These are phyloP conservation scores for Blastobotrys terrestris DNA, from an alignment of 805 yeast species.

Conservation along the genomic window DNA sequence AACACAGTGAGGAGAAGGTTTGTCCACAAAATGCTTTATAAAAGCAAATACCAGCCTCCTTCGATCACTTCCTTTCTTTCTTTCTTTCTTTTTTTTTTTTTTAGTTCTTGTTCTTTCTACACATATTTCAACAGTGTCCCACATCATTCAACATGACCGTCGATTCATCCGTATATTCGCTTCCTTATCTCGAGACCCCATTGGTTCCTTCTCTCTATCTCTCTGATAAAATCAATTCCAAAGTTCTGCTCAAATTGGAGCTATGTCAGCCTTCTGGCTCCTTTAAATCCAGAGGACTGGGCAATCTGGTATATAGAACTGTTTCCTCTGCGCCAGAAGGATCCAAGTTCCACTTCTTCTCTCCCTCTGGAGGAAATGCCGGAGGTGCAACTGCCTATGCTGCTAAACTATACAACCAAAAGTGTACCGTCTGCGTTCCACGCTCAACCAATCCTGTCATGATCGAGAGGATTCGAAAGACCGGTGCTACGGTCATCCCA, in stretches of 20 bases:
- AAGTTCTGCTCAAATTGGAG: slow-evolving; percentile 74
- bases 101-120: neutral
- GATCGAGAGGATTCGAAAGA: slow-evolving; percentile 38
- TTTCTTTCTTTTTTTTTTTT: neutral
- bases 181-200: slow-evolving; percentile 56
- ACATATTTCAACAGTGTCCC: neutral
- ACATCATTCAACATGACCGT: slow-evolving; percentile 3
- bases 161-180: slow-evolving; percentile 1
- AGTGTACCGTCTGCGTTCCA: slow-evolving; percentile 58
- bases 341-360: slow-evolving; percentile 46
- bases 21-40: neutral
- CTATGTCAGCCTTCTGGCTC: slow-evolving; percentile 87
- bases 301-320: slow-evolving; percentile 64
- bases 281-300: slow-evolving; percentile 90
- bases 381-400: slow-evolving; percentile 97
- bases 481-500: slow-evolving; percentile 51
- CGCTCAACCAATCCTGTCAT: slow-evolving; percentile 40
- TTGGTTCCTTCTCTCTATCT: slow-evolving; percentile 64
- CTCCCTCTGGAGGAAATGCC: slow-evolving; percentile 95
- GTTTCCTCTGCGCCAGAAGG: slow-evolving; percentile 47
- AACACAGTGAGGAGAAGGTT: neutral
- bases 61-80: neutral
- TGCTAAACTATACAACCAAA: slow-evolving; percentile 57
- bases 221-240: slow-evolving; percentile 64
- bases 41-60: no score